Evolutionary conservation across 2,329 filamentous ascomycete genomes (phyloP), one percentile per base, ranked within the genome.

Genomic region (Aspergillus sp.): DNA sequence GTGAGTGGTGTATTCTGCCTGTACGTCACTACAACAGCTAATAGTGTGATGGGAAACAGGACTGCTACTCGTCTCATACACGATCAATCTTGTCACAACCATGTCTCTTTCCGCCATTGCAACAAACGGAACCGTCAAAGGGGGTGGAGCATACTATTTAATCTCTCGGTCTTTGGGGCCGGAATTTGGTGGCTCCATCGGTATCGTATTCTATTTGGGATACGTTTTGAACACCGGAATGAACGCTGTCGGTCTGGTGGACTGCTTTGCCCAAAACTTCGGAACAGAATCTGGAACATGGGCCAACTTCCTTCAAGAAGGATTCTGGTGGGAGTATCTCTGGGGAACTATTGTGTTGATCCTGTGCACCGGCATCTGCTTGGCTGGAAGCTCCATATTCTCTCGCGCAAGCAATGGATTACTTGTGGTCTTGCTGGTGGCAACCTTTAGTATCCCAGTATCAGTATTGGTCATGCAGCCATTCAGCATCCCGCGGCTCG

Each of bases 161-260:
- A 94, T 95, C 49, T 94, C 88, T 5, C 80, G 89, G 52, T 90
- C 86, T 41, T 72, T 95, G 3, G 89, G 89, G 0, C 88, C 89
- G 5, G 89, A 95, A 60, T 95, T 95, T 63, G 89, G 89, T 22
- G 89, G 89, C 13, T 89, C 87, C 1, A 94, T 95, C 53, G 89
- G 89, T 2, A 78, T 94, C 20, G 81, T 95, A 10, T 94, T 94
- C 67, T 95, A 93, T 64, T 74, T 94, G n/a, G 88, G 89, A n/a
- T 87, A 88, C 54, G 85, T 87, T 2, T 81, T 95, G 61, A 94
- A 91, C 62, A 90, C 88, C 1, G 86, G 86, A 33, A 81, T 95
- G 76, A 95, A 95, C 61, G 81, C 90, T 20, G 88, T 94, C 39
- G 89, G 88, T 72, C 75, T 95, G 41, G 81, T 95, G 53, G 86